Base-by-base conservation (phyloP, 1,284 basidiomycete species). In the Irpex sp. region DNA sequence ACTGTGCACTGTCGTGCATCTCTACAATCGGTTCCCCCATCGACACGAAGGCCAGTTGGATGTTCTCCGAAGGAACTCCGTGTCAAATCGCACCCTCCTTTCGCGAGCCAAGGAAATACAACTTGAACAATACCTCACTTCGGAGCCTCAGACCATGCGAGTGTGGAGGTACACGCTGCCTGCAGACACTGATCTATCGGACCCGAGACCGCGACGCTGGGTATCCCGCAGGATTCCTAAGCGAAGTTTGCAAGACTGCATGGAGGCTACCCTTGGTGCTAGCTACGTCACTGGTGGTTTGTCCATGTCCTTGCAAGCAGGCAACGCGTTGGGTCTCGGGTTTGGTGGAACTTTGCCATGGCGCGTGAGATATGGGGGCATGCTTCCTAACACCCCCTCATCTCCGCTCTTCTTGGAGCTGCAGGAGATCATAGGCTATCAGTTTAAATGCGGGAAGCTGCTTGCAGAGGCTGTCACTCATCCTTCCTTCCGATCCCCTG, bases 21-120 rank as follows among this genome's bases (percentile, higher is more conserved):
- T 94, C 1, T 90, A 88, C 77, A 89, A 90, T 75, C 81, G 82
- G 61, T 92, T 83, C 68, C 90, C 89, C 0, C 79, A 85, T 65
- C 82, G 88, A 26, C 90, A 94, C 68, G 93, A 95, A 78, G 93
- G 93, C 0, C 90, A 93, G 67, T 80, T 95, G 55, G 81, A 86
- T 49, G 75, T 76, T 36, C 74, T 93, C 57, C 84, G 92, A 50
- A 79, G 83, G 63, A 82, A 80, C 65, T 81, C 81, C 26, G 81
- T 94, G 49, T 86, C 83, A 54, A 95, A 95, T 69, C 79, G 80
- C 4, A 89, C 83, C 56, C 77, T 94, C 36, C 80, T 92, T 31
- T 75, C 81, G 8, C 83, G 88, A 53, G 92, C 89, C 3, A 82
- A 85, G 67, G 83, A 86, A 60, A 77, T 85, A 21, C 81, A 82